phyloP scores from a whole-genome alignment of 108 stramenopile species.

The Stephanodiscus triporus region DNA sequence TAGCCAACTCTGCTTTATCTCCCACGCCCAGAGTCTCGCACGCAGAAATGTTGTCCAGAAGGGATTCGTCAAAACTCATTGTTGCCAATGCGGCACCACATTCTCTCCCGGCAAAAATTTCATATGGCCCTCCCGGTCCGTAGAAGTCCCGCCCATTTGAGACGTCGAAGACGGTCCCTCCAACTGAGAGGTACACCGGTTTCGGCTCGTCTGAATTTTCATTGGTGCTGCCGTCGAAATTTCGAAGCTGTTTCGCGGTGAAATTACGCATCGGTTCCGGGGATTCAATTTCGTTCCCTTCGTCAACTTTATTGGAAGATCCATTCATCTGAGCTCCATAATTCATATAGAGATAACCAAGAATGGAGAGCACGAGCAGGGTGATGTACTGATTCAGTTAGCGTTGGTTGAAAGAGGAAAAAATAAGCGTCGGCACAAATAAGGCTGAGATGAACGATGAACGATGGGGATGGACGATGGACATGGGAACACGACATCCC shows the following conservation, averaged over 20 bases:
- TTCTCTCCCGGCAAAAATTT: conserved; percentile 94
- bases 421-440: not conserved
- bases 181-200: conserved; percentile 90
- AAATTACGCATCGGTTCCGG: conserved; percentile 85
- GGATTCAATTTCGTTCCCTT: conserved; percentile 59
- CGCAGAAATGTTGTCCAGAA: conserved; percentile 79
- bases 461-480: not conserved
- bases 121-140: conserved; percentile 92
- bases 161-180: conserved; percentile 94
- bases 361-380: conserved; percentile 33
- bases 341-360: conserved; percentile 49
- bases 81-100: conserved; percentile 93
- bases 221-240: conserved; percentile 81
- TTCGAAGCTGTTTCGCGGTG: conserved; percentile 68
- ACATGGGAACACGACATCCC: not conserved
- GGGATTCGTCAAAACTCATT: conserved; percentile 88
- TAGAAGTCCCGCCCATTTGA: conserved; percentile 90
- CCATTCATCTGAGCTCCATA: conserved; percentile 40
- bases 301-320: conserved; percentile 33
- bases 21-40: conserved; percentile 76
- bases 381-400: conserved; percentile 37
- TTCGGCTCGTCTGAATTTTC: conserved; percentile 73
- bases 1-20: conserved; percentile 82
- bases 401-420: conserved; percentile 5
- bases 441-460: not conserved